Evolutionary conservation across 768 basidiomycete species (phyloP).

Genomic region (Rubroboletus pulcherrimus): DNA sequence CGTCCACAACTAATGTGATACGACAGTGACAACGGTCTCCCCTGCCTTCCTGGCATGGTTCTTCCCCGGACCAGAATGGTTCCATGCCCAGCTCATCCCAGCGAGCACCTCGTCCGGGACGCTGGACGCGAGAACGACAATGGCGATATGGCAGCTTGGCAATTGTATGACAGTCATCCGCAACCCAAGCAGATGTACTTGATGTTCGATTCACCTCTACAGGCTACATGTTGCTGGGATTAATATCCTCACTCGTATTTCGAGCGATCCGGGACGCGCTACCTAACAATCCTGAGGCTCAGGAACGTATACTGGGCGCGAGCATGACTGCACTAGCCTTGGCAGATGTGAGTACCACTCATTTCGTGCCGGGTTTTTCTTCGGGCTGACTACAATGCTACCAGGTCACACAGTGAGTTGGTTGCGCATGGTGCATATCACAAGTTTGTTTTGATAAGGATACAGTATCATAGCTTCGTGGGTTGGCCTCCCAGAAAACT

Average conservation of each 20-base stretch:
- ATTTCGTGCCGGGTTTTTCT: neutral
- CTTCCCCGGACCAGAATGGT: conserved; percentile 62
- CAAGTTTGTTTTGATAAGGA: conserved; percentile 4
- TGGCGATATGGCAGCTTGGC: conserved; percentile 65
- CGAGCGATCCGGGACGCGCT: conserved; percentile 62
- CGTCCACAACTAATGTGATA: conserved; percentile 14
- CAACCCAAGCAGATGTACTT: neutral
- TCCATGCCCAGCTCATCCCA: conserved; percentile 63
- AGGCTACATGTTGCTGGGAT: conserved; percentile 64
- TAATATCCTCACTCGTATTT: conserved; percentile 64
- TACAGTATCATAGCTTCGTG: conserved; percentile 56
- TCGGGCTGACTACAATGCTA: neutral
- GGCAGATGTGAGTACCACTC: conserved; percentile 55
- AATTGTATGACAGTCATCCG: conserved; percentile 46
- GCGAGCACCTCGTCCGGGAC: conserved; percentile 21
- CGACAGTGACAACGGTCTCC: conserved; percentile 46
- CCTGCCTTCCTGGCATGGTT: conserved; percentile 52
- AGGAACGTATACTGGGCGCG: conserved; percentile 67
- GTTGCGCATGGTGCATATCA: neutral
- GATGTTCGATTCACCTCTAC: neutral
- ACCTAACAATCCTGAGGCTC: conserved; percentile 50
- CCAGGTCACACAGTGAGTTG: conserved; percentile 60
- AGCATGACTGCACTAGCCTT: conserved; percentile 59
- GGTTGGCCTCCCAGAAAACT: conserved; percentile 51
- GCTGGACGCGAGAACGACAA: conserved; percentile 49